These are phyloP conservation scores for Cyberlindnera euphorbiae DNA, from an alignment of 805 yeast genomes.

Conservation along the genomic window DNA sequence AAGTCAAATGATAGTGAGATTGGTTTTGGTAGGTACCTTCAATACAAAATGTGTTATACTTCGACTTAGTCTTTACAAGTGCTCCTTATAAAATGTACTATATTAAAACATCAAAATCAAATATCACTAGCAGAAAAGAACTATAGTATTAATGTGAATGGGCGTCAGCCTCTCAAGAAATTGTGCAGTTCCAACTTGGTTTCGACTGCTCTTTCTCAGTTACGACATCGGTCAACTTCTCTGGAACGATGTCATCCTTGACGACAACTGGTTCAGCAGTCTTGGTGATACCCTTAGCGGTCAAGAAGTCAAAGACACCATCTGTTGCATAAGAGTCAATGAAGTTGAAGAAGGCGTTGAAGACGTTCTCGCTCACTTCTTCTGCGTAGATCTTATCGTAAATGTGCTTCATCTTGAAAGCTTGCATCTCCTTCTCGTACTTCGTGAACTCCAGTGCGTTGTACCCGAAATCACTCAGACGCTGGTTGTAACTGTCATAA, in stretches of 20 bases:
- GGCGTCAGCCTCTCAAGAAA: too few species aligned
- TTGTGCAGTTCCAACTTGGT: neutral
- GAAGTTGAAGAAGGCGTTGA: conserved; percentile 86
- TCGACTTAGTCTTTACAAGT: too few species aligned
- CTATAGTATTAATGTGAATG: too few species aligned
- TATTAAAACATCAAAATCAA: too few species aligned
- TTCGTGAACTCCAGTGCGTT: conserved; percentile 64
- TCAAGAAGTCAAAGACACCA: conserved; percentile 38
- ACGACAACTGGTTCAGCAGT: conserved; percentile 3
- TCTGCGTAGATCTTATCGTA: conserved; percentile 91
- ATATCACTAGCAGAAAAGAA: too few species aligned
- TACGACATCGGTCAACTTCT: conserved; percentile 4
- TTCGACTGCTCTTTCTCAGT: conserved; percentile 1
- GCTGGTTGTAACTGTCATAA: conserved; percentile 76
- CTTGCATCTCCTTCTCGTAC: conserved; percentile 69
- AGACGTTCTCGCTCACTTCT: conserved; percentile 82
- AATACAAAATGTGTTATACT: neutral
- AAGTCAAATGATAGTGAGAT: neutral
- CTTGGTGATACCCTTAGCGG: conserved; percentile 37
- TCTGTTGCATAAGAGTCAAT: conserved; percentile 77
- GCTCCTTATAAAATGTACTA: too few species aligned
- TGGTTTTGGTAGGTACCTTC: too few species aligned
- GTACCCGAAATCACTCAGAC: conserved; percentile 71
- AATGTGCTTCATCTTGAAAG: conserved; percentile 80
- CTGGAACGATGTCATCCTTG: conserved; percentile 6